phyloP scores from a whole-genome alignment of 768 basidiomycete genomes.

The Termitomyces titanicus region DNA sequence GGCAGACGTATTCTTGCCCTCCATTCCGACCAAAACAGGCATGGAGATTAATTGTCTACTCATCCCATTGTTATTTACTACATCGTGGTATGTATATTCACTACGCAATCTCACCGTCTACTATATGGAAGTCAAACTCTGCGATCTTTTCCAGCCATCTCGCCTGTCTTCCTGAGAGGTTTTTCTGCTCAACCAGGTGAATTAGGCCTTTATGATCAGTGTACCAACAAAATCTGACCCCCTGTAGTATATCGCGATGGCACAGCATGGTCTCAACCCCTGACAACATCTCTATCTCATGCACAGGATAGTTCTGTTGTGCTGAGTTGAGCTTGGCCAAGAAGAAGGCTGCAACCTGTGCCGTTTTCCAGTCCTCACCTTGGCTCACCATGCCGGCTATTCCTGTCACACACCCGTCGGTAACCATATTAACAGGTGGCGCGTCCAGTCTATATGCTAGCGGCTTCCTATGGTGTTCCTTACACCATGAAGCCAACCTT shows the following conservation, averaged over 20 bases:
- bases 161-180: background rate
- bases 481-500: no score
- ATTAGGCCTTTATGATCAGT: constrained; percentile 5
- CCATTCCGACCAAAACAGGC: background rate
- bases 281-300: constrained; percentile 25
- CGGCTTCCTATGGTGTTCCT: no score
- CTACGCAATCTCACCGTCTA: constrained; percentile 2
- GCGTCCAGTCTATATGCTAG: no score
- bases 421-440: no score
- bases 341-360: no score
- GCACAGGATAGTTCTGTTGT: no score
- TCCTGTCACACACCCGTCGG: no score
- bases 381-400: no score
- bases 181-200: constrained; percentile 11
- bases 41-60: background rate
- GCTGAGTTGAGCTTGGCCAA: no score
- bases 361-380: no score
- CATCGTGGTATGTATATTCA: constrained; percentile 14
- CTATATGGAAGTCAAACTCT: background rate
- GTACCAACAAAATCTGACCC: constrained; percentile 13
- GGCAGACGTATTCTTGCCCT: background rate
- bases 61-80: background rate
- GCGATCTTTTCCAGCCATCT: constrained; percentile 4
- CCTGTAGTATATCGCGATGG: constrained; percentile 18
- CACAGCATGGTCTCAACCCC: constrained; percentile 24